Percentiles rank a stretch among this genome's conserved stretches.
Evolutionary conservation across 257 asterid species (phyloP).

Genomic region (Cinchona pubescens): DNA sequence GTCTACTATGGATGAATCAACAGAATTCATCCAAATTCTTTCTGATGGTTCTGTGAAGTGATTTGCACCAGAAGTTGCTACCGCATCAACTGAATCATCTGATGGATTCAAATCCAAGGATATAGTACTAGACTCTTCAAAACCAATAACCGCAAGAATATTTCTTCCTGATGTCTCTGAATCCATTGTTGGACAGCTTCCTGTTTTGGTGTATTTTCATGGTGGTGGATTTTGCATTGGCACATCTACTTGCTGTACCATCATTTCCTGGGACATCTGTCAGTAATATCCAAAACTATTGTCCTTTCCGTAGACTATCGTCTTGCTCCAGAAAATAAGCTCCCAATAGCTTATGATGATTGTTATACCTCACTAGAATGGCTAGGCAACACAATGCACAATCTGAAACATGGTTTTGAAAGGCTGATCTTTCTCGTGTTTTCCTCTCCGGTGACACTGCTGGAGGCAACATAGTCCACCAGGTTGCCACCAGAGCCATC

Average conservation of each 20-base stretch:
- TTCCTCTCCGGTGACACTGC: constrained; percentile 81
- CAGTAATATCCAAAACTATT: constrained; percentile 41
- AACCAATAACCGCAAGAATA: constrained; percentile 54
- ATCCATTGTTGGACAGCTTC: constrained; percentile 23
- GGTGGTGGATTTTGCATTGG: constrained; percentile 90
- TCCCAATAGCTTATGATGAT: constrained; percentile 68
- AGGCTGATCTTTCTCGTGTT: constrained; percentile 45
- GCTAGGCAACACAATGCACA: constrained; percentile 25
- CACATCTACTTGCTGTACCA: constrained; percentile 78
- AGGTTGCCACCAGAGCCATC: constrained; percentile 35
- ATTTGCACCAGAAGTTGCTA: constrained; percentile 30
- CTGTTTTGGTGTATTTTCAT: constrained; percentile 67
- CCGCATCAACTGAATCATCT: constrained; percentile 29
- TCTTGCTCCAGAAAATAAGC: constrained; percentile 77
- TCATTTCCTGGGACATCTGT: constrained; percentile 52
- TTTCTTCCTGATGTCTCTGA: constrained; percentile 44
- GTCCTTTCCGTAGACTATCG: constrained; percentile 71
- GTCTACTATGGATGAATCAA: constrained; percentile 55
- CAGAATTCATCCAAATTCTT: constrained; percentile 57
- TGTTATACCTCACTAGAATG: constrained; percentile 54
- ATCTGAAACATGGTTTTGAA: constrained; percentile 46
- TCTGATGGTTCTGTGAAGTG: constrained; percentile 56
- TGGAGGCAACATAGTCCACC: constrained; percentile 78
- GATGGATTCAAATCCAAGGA: constrained; percentile 53
- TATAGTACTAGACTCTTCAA: constrained; percentile 43